Conservation (phyloP, 1,284 basidiomycete genomes). For the Caloboletus firmus region DNA sequence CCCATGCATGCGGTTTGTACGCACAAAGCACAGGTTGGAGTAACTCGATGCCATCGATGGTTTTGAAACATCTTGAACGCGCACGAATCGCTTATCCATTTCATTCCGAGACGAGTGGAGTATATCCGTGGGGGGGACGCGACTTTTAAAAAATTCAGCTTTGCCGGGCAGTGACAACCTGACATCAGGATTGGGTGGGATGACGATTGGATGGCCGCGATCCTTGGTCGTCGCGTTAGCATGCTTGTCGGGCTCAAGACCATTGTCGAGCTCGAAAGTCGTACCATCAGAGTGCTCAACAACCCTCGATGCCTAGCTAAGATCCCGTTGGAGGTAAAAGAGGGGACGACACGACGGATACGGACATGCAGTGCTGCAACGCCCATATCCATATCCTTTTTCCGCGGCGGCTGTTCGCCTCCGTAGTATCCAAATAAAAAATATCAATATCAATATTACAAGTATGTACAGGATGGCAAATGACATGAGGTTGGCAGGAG, state of each 20-base stretch:
- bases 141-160: background rate
- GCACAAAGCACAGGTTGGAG: slow-evolving; percentile 1
- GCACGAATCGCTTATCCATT: background rate
- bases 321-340: too few relatives aligned
- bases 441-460: too few relatives aligned
- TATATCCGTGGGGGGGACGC: background rate
- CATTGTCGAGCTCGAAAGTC: background rate
- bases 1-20: background rate
- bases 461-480: too few relatives aligned
- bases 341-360: too few relatives aligned
- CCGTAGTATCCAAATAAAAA: too few relatives aligned
- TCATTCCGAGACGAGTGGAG: background rate
- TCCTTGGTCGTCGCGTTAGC: background rate
- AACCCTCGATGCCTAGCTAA: too few relatives aligned
- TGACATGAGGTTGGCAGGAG: too few relatives aligned
- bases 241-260: background rate
- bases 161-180: background rate
- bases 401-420: too few relatives aligned
- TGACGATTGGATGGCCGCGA: background rate
- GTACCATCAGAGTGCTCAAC: too few relatives aligned
- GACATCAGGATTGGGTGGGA: background rate
- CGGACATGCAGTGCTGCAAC: too few relatives aligned
- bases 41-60: slow-evolving; percentile 1
- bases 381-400: too few relatives aligned
- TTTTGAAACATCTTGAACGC: background rate